Conservation (phyloP, 176 grass and related monocot species). For the Hyparrhenia diplandra region DNA sequence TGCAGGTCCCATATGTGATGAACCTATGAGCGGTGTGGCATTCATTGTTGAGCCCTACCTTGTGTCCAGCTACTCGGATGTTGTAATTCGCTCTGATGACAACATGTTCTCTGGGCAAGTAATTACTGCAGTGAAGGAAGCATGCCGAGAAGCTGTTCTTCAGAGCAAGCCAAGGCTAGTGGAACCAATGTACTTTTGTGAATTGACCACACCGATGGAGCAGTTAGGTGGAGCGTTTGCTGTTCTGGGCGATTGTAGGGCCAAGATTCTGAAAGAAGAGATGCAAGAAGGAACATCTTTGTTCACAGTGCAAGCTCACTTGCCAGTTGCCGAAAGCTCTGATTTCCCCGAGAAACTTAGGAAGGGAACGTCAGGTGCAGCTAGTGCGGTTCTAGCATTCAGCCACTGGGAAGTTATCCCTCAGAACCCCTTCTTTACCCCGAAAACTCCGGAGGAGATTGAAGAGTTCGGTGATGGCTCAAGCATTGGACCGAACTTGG, state of each 20-base stretch:
- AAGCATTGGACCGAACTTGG: slow-evolving; percentile 71
- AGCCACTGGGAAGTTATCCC: slow-evolving; percentile 79
- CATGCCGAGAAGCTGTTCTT: slow-evolving; percentile 66
- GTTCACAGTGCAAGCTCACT: slow-evolving; percentile 71
- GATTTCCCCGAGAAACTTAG: slow-evolving; percentile 69
- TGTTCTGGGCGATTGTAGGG: slow-evolving; percentile 60
- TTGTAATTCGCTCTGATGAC: slow-evolving; percentile 18
- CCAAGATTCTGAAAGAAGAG: slow-evolving; percentile 74
- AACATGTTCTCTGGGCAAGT: slow-evolving; percentile 78
- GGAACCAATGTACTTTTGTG: slow-evolving; percentile 78
- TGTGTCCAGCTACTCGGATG: slow-evolving; percentile 13
- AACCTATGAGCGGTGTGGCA: slow-evolving; percentile 79
- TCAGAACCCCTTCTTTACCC: slow-evolving; percentile 76
- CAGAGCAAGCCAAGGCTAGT: slow-evolving; percentile 89
- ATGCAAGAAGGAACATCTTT: slow-evolving; percentile 81
- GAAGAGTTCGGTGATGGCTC: slow-evolving; percentile 88
- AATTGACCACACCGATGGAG: slow-evolving; percentile 63
- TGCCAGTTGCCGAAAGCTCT: slow-evolving; percentile 71
- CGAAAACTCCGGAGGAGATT: slow-evolving; percentile 72
- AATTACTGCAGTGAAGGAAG: slow-evolving; percentile 83
- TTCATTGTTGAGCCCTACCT: slow-evolving; percentile 75
- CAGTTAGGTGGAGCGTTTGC: slow-evolving; percentile 58
- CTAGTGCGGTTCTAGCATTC: slow-evolving; percentile 65
- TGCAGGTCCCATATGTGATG: slow-evolving; percentile 81
- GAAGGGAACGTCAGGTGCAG: slow-evolving; percentile 56